Base-by-base conservation (phyloP, 139 green algal species). In the Chlamydomonas asymmetrica region DNA sequence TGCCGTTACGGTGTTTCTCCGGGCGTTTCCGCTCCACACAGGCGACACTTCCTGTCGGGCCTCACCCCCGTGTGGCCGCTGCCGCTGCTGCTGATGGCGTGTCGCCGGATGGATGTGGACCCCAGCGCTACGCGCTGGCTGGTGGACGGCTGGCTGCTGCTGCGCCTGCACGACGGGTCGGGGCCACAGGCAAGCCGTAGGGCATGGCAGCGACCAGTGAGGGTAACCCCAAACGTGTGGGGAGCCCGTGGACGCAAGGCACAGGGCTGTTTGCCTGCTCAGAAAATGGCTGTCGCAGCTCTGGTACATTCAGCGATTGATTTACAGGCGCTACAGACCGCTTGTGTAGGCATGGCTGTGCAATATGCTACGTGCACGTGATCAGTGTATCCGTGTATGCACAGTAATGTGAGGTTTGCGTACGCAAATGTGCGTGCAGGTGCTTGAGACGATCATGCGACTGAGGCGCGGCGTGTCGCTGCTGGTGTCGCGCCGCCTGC, bases 111-210 rank as follows among this genome's bases (percentile, higher is more conserved):
- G 49, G 76, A 83, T 54, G 61, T 45, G 5, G 78, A 79, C 29
- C 23, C 56, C 20, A n/a, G 8, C 1, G 34, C 29, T 37, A 62
- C 22, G 0, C 48, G 73, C 2, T 84, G 72, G 74, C 34, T 85
- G 16, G 68, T 81, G 45, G 80, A 82, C 66, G 66, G 80, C 20
- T 86, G 80, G 80, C 80, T 86, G 70, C 66, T 86, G 65, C 75
- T 86, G 75, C 65, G 80, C 7, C 7, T 86, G 57, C 74, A 86
- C 49, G 75, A 82, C 40, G 71, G 73, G 0, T 39, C 39, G 41
- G 73, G 79, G 7, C 63, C 57, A 38, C 72, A 65, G 79, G 73
- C 81, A 27, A 62, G 54, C 37, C 32, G 45, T 9, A n/a, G 29
- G 9, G 49, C 49, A n/a, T 64, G 18, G 10, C 59, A 5, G 25